These are phyloP conservation scores for Erodium trifolium DNA, from an alignment of 441 rosid species.

Conservation along the genomic window DNA sequence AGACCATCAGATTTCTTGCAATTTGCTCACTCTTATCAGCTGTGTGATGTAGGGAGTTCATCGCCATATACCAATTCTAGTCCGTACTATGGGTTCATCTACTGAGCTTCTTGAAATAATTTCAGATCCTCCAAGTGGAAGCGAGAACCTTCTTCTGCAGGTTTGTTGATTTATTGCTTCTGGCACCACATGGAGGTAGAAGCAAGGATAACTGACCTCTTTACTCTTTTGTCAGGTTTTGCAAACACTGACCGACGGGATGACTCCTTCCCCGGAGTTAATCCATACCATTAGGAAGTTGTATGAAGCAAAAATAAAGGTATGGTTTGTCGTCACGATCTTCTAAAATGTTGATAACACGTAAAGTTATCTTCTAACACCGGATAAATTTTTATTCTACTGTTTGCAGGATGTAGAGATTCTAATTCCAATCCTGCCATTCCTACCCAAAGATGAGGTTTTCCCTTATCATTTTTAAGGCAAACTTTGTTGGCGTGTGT, in stretches of 20 bases:
- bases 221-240: conserved; percentile 53
- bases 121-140: conserved; percentile 90
- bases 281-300: conserved; percentile 69
- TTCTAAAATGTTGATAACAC: conserved; percentile 17
- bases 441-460: conserved; percentile 87
- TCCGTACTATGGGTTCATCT: conserved; percentile 95
- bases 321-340: conserved; percentile 26
- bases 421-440: conserved; percentile 77
- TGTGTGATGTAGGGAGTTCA: conserved; percentile 70
- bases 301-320: conserved; percentile 89
- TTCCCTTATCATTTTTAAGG: conserved; percentile 13
- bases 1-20: conserved; percentile 12
- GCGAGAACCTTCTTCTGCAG: conserved; percentile 82
- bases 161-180: conserved; percentile 33
- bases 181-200: conserved; percentile 16
- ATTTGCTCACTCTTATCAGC: conserved; percentile 21
- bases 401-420: conserved; percentile 81
- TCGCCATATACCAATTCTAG: conserved; percentile 82
- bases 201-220: conserved; percentile 19
- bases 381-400: conserved; percentile 18
- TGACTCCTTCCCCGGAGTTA: conserved; percentile 70
- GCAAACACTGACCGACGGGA: conserved; percentile 82
- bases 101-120: conserved; percentile 82
- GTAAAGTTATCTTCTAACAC: conserved; percentile 25
- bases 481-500: neutral